Evolutionary conservation across 805 yeast genomes (phyloP), one percentile per base, ranked within the genome.

Genomic region (Komagataella pseudopastoris): DNA sequence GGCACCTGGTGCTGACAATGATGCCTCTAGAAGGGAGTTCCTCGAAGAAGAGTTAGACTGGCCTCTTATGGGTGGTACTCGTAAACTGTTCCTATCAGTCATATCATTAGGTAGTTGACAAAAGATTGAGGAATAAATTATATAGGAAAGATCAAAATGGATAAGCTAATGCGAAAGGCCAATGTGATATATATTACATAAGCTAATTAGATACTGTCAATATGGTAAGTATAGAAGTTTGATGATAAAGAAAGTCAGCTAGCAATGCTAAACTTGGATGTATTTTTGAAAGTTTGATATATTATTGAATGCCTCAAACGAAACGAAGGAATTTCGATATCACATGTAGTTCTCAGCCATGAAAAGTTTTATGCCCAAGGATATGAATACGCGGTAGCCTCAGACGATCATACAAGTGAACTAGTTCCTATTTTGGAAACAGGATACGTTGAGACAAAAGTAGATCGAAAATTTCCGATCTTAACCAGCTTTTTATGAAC

Each of bases 1-100:
- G 17, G 51, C 53, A 3, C 51, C 51, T 10, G 55, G 50, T 23
- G 56, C 54, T 23, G 23, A 44, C 12, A 10, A n/a, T 4, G 46
- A 20, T 44, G 46, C 3, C 10, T 44, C 23, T 20, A n/a, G 46
- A 14, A 44, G 46, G 14, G 23, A 6, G 16, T n/a, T 17, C 14
- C 46, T 44, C 12, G 46, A 17, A 44, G 46, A 44, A n/a, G 46
- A 44, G 14, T 7, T 10, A 17, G 46, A 10, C 6, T 12, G 39
- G 12, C 39, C 39, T 14, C 39, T 30, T 10, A 30, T 30, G 10
- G 39, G 39, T 30, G 39, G 39, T 2, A 30, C 39, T 30, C 39
- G 10, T 8, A 30, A 30, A 30, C 39, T 30, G 39, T 30, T 30
- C 8, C 39, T 8, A 17, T 20, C 46, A n/a, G 46, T 44, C 46